phyloP scores from a whole-genome alignment of 1,139 yeast genomes.

The Protomyces inouyei region DNA sequence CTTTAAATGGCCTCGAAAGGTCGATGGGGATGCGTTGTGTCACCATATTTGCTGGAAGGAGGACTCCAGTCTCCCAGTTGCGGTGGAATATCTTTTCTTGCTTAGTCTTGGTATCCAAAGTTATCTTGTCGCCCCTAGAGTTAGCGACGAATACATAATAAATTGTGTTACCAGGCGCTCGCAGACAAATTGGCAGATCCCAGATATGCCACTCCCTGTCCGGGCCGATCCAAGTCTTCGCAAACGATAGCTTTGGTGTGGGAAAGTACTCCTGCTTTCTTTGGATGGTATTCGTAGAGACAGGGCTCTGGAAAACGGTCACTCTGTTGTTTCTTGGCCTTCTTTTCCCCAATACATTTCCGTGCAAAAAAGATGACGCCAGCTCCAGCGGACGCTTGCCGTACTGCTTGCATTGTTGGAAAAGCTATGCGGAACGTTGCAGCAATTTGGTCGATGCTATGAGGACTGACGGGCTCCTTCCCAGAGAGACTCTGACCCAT shows the following conservation, averaged over 20 bases:
- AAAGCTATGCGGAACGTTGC: constrained; percentile 30
- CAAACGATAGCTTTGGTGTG: constrained; percentile 32
- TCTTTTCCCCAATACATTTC: constrained; percentile 26
- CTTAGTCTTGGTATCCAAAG: constrained; percentile 26
- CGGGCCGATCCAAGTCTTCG: neutral
- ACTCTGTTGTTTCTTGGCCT: neutral
- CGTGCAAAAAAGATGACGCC: constrained; percentile 34
- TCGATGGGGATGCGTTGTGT: neutral
- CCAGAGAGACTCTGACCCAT: neutral
- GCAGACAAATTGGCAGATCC: constrained; percentile 35
- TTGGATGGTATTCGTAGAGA: constrained; percentile 29
- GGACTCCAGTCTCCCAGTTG: constrained; percentile 34
- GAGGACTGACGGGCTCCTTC: neutral
- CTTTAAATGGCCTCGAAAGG: neutral
- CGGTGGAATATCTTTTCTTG: constrained; percentile 26
- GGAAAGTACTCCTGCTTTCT: constrained; percentile 31
- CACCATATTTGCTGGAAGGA: constrained; percentile 17
- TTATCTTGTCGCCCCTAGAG: constrained; percentile 31
- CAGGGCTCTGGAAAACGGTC: constrained; percentile 30
- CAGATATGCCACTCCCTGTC: constrained; percentile 29
- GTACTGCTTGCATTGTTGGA: constrained; percentile 32
- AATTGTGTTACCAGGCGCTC: constrained; percentile 33
- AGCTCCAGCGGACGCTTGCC: constrained; percentile 27
- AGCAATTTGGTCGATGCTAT: neutral
- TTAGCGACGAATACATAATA: neutral